phyloP scores from a whole-genome alignment of 805 yeast genomes.

The Candida khao-thaluensis region DNA sequence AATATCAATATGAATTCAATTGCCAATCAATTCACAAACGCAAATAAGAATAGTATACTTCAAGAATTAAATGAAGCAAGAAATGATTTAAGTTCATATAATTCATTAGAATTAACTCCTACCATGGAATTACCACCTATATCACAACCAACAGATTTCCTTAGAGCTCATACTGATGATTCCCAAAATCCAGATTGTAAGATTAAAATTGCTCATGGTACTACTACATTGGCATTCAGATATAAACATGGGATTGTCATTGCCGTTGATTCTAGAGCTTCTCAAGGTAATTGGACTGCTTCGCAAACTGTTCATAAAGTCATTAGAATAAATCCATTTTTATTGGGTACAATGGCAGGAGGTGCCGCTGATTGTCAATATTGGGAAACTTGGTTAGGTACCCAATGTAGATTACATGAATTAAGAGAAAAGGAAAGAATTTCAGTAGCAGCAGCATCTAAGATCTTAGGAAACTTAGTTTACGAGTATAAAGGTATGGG shows the following conservation, averaged over 20 bases:
- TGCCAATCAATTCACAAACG: constrained; percentile 36
- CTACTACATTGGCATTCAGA: constrained; percentile 96
- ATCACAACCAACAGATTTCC: constrained; percentile 84
- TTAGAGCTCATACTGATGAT: constrained; percentile 98
- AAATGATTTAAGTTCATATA: background rate
- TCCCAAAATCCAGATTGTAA: constrained; percentile 88
- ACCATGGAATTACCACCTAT: constrained; percentile 75
- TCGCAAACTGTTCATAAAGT: constrained; percentile 98
- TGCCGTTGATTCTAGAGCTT: constrained; percentile 97
- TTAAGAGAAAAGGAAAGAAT: constrained; percentile 92
- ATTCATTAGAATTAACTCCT: constrained; percentile 49
- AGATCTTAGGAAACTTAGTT: constrained; percentile 85
- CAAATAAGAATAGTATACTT: constrained; percentile 25
- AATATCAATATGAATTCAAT: constrained; percentile 45
- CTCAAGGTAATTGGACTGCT: constrained; percentile 97
- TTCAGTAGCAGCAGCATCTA: constrained; percentile 94
- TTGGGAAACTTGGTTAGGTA: constrained; percentile 99
- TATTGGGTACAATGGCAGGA: constrained; percentile 98
- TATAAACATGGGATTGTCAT: constrained; percentile 94
- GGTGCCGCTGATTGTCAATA: constrained; percentile 99
- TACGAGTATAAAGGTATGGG: constrained; percentile 97
- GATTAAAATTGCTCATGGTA: constrained; percentile 97
- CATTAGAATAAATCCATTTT: constrained; percentile 90
- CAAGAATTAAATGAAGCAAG: constrained; percentile 30
- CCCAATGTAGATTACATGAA: constrained; percentile 94